These are phyloP conservation scores for Dipteronia dyeriana DNA, from an alignment of 345 rosid genomes.

Conservation along the genomic window DNA sequence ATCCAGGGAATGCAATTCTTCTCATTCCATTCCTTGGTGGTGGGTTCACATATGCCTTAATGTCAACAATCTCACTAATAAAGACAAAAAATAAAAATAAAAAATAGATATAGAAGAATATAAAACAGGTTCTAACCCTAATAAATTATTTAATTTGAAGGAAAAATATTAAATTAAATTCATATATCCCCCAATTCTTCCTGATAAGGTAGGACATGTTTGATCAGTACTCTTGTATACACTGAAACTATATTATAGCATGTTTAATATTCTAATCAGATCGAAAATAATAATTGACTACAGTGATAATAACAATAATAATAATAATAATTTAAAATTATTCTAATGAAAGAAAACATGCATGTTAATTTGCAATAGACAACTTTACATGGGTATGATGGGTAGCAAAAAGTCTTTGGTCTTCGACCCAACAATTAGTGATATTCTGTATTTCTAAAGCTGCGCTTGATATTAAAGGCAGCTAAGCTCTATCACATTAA, in stretches of 20 bases:
- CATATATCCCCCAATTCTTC: background rate
- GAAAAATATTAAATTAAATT: background rate
- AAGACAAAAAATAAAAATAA: background rate
- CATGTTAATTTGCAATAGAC: background rate
- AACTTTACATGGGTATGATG: background rate
- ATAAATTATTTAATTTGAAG: background rate
- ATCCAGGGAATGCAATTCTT: background rate
- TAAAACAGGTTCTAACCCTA: background rate
- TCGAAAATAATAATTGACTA: background rate
- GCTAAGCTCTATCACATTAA: background rate
- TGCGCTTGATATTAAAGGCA: conserved; percentile 12
- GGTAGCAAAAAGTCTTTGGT: conserved; percentile 31
- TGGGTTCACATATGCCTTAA: background rate
- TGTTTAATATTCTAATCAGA: background rate
- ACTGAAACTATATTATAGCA: background rate
- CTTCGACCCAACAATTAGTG: conserved; percentile 21
- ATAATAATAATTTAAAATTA: background rate
- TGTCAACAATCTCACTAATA: background rate
- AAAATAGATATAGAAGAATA: background rate
- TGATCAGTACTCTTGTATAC: background rate
- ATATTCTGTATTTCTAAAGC: background rate
- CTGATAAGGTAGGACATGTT: background rate
- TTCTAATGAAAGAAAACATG: background rate
- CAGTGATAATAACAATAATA: background rate
- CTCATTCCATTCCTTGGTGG: background rate